Conservation (phyloP, 164 flowering plant genomes). For the Berberis thunbergii region DNA sequence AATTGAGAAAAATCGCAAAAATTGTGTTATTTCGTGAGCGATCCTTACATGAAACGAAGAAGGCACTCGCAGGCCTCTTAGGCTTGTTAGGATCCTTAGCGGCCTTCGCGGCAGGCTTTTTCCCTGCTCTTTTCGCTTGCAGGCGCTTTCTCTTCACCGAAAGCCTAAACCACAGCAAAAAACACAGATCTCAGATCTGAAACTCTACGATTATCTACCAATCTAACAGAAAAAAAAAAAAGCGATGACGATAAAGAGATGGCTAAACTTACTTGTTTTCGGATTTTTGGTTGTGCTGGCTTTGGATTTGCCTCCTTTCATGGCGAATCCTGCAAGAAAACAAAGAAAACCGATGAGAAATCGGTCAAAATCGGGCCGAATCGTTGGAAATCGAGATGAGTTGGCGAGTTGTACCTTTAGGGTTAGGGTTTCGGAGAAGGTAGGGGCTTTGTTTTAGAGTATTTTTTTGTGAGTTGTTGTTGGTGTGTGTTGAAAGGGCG, state of each 20-base stretch:
- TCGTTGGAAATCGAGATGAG: background rate
- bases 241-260: background rate
- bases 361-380: background rate
- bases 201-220: background rate
- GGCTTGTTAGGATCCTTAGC: slow-evolving; percentile 92
- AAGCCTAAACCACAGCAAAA: slow-evolving; percentile 9
- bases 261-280: slow-evolving; percentile 32
- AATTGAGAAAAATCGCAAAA: background rate
- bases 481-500: background rate
- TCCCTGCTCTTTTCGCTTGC: slow-evolving; percentile 21
- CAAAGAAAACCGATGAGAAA: too few relatives aligned
- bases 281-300: slow-evolving; percentile 15
- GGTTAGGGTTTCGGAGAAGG: slow-evolving; percentile 21
- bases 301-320: slow-evolving; percentile 31
- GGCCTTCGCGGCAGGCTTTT: slow-evolving; percentile 32
- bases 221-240: background rate
- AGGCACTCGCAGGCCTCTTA: slow-evolving; percentile 86
- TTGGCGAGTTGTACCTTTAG: slow-evolving; percentile 8
- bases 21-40: background rate
- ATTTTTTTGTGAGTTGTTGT: background rate
- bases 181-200: slow-evolving; percentile 4
- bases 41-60: slow-evolving; percentile 66
- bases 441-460: slow-evolving; percentile 1
- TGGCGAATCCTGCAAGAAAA: slow-evolving; percentile 23
- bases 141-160: slow-evolving; percentile 6